Evolutionary conservation across 306 rosid genomes (phyloP).

Genomic region (Castanea sativa): DNA sequence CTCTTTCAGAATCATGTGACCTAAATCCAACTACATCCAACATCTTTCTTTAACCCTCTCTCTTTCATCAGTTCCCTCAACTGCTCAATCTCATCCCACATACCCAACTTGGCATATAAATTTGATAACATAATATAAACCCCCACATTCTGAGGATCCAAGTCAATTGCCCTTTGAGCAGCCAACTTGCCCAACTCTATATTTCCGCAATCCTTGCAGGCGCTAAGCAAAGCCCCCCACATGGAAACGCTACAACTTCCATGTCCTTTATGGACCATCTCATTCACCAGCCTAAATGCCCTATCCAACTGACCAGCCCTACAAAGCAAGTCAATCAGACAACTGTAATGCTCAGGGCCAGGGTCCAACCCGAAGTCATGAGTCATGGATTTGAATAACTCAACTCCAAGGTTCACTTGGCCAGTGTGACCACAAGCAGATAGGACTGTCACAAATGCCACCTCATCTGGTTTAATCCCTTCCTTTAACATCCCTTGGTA

Average conservation of each 20-base stretch:
- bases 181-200: conserved; percentile 65
- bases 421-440: conserved; percentile 78
- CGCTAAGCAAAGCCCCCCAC: conserved; percentile 72
- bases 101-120: conserved; percentile 57
- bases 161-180: conserved; percentile 58
- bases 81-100: conserved; percentile 75
- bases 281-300: conserved; percentile 63
- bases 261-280: conserved; percentile 28
- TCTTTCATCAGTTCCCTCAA: conserved; percentile 52
- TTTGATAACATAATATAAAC: conserved; percentile 58
- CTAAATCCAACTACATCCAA: conserved; percentile 73
- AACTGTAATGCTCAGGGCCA: conserved; percentile 66
- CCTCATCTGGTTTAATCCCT: conserved; percentile 62
- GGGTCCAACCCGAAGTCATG: conserved; percentile 58
- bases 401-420: conserved; percentile 57
- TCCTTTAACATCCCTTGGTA: conserved; percentile 58
- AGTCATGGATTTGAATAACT: conserved; percentile 69
- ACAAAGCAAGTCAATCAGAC: conserved; percentile 75
- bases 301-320: conserved; percentile 70
- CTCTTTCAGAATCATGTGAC: conserved; percentile 16
- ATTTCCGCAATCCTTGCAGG: conserved; percentile 63
- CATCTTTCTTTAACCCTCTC: conserved; percentile 56
- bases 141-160: conserved; percentile 62
- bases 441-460: conserved; percentile 65
- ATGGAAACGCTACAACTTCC: conserved; percentile 43